These are phyloP conservation scores for Withania somnifera DNA, from an alignment of 305 asterid species.

Conservation along the genomic window DNA sequence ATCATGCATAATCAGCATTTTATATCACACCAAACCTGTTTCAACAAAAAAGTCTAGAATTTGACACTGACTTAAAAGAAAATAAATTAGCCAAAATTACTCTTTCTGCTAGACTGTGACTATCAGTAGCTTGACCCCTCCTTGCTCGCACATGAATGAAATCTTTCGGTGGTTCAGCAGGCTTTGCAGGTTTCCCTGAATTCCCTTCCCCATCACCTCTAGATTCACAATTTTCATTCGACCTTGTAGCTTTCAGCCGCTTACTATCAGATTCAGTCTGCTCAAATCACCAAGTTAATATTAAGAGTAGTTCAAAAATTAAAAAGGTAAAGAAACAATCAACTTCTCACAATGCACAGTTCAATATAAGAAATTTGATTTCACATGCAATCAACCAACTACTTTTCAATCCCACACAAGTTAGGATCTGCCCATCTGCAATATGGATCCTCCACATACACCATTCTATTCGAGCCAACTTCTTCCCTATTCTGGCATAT, in stretches of 20 bases:
- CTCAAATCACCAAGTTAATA: background rate
- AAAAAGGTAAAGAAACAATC: background rate
- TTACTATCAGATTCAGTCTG: slow-evolving; percentile 18
- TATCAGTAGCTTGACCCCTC: slow-evolving; percentile 98
- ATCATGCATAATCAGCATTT: background rate
- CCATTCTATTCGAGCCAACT: background rate
- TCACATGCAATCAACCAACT: background rate
- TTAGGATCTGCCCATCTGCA: background rate
- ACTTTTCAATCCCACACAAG: background rate
- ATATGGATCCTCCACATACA: background rate
- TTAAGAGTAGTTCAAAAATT: background rate
- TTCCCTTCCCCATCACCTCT: slow-evolving; percentile 42
- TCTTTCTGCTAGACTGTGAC: slow-evolving; percentile 92
- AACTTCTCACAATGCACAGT: background rate
- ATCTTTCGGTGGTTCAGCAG: slow-evolving; percentile 51
- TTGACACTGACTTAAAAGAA: background rate
- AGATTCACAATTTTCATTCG: slow-evolving; percentile 23
- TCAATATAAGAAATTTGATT: background rate
- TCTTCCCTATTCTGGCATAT: background rate
- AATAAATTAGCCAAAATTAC: slow-evolving; percentile 29
- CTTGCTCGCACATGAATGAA: slow-evolving; percentile 86
- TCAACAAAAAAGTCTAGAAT: background rate
- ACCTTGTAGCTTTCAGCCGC: slow-evolving; percentile 27
- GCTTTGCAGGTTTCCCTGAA: slow-evolving; percentile 45
- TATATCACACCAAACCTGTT: background rate